A percentile compares a stretch with the other conserved stretches of the same genome.
Evolutionary conservation across 1,139 yeast genomes (phyloP).

Genomic region (Saccharomyces hybrid): DNA sequence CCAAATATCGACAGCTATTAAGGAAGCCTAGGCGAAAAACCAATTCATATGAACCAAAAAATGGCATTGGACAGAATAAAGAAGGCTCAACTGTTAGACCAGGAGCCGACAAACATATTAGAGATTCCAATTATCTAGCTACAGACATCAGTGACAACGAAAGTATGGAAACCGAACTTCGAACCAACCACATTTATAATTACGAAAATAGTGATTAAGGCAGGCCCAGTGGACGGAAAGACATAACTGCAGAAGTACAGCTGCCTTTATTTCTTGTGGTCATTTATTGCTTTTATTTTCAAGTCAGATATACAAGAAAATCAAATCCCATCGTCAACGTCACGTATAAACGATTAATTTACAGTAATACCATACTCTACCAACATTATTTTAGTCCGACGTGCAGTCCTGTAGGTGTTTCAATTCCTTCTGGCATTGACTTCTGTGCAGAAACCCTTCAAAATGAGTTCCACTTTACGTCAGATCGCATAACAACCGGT

Average conservation of each 20-base stretch:
- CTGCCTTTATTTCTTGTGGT: neutral
- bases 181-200: slow-evolving; percentile 17
- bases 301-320: too few relatives aligned
- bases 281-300: neutral
- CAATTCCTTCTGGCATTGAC: neutral
- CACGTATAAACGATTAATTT: neutral
- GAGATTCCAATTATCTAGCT: neutral
- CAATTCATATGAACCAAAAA: neutral
- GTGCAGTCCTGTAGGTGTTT: neutral
- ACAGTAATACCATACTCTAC: too few relatives aligned
- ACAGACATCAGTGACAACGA: slow-evolving; percentile 6
- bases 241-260: neutral
- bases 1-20: neutral
- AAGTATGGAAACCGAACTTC: slow-evolving; percentile 16
- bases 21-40: neutral
- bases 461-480: neutral
- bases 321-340: neutral
- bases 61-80: neutral
- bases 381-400: neutral
- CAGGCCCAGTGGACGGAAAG: neutral
- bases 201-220: slow-evolving; percentile 7
- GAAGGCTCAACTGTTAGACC: neutral
- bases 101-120: neutral
- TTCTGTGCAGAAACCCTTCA: neutral
- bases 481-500: neutral